Percentiles rank a stretch among this genome's conserved stretches.
Evolutionary conservation across 805 yeast genomes (phyloP).

Genomic region (Yarrowia phangngaensis): DNA sequence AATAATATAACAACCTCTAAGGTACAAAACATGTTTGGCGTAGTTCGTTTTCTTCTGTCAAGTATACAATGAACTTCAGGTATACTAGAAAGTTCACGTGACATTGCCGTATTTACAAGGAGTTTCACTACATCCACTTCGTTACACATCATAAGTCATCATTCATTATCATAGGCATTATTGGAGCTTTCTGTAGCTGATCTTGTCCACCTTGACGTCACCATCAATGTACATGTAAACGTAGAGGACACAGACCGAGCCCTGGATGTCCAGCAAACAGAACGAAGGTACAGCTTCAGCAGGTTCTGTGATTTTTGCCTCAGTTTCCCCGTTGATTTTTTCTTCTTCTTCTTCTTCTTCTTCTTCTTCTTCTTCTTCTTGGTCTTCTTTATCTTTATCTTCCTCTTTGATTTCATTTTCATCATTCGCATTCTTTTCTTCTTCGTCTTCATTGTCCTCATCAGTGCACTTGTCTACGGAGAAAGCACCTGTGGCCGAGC

Average conservation of each 20-base stretch:
- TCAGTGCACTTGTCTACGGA: constrained; percentile 46
- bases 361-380: constrained; percentile 8
- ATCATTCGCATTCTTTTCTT: constrained; percentile 41
- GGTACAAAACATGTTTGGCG: too few relatives aligned
- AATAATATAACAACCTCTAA: too few relatives aligned
- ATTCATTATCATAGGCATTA: constrained; percentile 22
- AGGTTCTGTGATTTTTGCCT: constrained; percentile 25
- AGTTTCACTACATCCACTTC: background rate
- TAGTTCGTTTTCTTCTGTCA: background rate
- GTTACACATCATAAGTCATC: background rate
- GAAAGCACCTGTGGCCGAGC: constrained; percentile 92
- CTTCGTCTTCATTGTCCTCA: constrained; percentile 55
- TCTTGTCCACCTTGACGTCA: constrained; percentile 88
- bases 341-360: constrained; percentile 1
- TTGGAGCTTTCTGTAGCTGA: constrained; percentile 51
- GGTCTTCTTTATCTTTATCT: constrained; percentile 10
- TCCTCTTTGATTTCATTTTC: constrained; percentile 8
- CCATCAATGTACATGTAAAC: constrained; percentile 77
- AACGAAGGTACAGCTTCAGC: constrained; percentile 68
- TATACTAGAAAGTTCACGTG: too few relatives aligned
- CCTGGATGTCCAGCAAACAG: constrained; percentile 83
- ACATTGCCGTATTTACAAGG: too few relatives aligned
- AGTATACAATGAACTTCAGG: background rate
- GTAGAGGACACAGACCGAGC: constrained; percentile 69
- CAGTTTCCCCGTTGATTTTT: too few relatives aligned